Base-by-base conservation (phyloP, 2,329 filamentous ascomycete species). In the Verticillium dahliae region DNA sequence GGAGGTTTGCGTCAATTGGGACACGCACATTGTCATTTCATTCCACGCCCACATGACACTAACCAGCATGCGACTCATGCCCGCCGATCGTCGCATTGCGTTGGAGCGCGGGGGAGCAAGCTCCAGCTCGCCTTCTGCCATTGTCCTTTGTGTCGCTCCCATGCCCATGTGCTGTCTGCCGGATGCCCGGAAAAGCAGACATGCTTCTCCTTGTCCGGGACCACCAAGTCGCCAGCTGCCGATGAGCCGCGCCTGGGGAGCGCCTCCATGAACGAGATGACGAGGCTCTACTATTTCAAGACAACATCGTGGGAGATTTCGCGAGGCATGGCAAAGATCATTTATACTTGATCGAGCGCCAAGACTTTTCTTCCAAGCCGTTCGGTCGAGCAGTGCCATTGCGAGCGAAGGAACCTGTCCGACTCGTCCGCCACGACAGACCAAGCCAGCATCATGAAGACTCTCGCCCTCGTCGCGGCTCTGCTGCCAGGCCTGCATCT, bases 371-470 rank as follows among this genome's bases (percentile, higher is more conserved):
- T 2, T 37, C 7, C 33, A 57, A 33, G 14, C 27, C 27, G 27
- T 27, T 33, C 35, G 60, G 45, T 37, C 39, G 10, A 52, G 18
- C 31, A 58, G 39, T 52, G 35, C 13, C 35, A 37, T 9, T 37
- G 35, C 7, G 9, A 37, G 35, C 13, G 35, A 27, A 27, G 27
- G 27, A 27, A 27, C 27, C 27, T 37, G 2, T 37, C 35, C 35
- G 35, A 37, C 3, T 37, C 35, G 35, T 13, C 27, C 3, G 11
- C 10, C 45, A 15, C 45, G 10, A 22, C 45, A 9, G 9, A 55
- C 31, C 52, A 14, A 27, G 27, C 22, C 22, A 55, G 2, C 59
- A 59, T 33, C 14, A 65, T 65, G 63, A 65, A 58, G 60, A 60
- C 22, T n/a, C 61, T 31, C 54, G n/a, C 22, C 14, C 22, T 63